Evolutionary conservation across 2,329 filamentous ascomycete genomes (phyloP).

Genomic region (Clonostachys rhizophaga): DNA sequence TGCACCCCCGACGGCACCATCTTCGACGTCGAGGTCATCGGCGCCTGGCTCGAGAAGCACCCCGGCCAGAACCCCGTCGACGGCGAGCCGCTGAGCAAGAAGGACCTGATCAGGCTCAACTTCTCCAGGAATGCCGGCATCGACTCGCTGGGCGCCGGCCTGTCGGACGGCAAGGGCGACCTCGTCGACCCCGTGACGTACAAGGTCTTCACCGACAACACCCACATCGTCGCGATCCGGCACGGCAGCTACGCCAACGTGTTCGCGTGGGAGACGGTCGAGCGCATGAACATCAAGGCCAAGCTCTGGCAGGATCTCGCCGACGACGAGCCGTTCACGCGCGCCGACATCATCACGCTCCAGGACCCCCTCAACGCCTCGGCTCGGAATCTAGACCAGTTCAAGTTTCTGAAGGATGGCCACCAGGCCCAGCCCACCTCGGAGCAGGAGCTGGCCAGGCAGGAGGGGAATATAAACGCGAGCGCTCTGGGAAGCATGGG

Average conservation of each 20-base stretch:
- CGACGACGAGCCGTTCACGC: conserved; percentile 78
- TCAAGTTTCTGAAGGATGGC: conserved; percentile 86
- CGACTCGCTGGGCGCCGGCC: conserved; percentile 39
- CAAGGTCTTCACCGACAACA: conserved; percentile 97
- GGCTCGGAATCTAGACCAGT: conserved; percentile 76
- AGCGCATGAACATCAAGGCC: conserved; percentile 91
- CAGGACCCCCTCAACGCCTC: conserved; percentile 93
- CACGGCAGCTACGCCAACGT: conserved; percentile 85
- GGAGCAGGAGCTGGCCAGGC: conserved; percentile 64
- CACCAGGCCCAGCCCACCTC: conserved; percentile 62
- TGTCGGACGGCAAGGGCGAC: conserved; percentile 60
- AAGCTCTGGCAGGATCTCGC: conserved; percentile 94
- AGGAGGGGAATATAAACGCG: conserved; percentile 69
- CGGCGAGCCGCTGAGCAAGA: conserved; percentile 70
- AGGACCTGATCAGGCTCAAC: conserved; percentile 84
- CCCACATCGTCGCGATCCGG: conserved; percentile 85
- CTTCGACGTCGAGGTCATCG: conserved; percentile 92
- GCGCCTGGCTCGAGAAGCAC: conserved; percentile 91
- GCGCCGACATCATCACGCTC: conserved; percentile 91
- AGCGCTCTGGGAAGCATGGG: conserved; percentile 72
- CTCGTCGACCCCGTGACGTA: conserved; percentile 95
- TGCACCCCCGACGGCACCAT: conserved; percentile 85
- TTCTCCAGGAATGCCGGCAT: conserved; percentile 85
- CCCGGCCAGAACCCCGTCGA: conserved; percentile 81
- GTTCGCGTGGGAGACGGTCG: conserved; percentile 92